Percentiles rank a stretch among this genome's conserved stretches.
Evolutionary conservation across 495 filamentous ascomycete species (phyloP).

Genomic region (Penicillium diatomitis): DNA sequence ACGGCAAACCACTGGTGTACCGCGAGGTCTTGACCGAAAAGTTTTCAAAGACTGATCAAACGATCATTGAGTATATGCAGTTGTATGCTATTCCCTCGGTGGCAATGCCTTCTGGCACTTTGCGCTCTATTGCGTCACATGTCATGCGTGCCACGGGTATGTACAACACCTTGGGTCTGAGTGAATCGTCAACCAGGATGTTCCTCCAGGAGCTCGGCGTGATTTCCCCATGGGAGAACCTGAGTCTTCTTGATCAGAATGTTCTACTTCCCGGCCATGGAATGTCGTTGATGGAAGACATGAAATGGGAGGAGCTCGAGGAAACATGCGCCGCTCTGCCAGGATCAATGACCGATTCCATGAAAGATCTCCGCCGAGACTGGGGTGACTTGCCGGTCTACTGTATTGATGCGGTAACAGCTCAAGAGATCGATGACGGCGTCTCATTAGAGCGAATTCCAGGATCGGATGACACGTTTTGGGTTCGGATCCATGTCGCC

Average conservation of each 20-base stretch:
- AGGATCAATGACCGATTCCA: conserved; percentile 28
- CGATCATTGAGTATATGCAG: conserved; percentile 63
- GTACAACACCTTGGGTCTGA: conserved; percentile 54
- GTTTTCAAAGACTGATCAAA: conserved; percentile 37
- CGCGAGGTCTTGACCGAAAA: conserved; percentile 26
- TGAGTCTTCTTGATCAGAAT: conserved; percentile 48
- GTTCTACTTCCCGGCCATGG: conserved; percentile 53
- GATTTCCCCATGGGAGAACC: conserved; percentile 72
- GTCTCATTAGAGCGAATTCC: conserved; percentile 64
- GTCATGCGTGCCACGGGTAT: conserved; percentile 63
- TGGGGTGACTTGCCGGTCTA: conserved; percentile 66
- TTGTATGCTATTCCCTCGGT: conserved; percentile 38
- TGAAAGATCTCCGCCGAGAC: conserved; percentile 56
- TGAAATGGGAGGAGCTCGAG: conserved; percentile 21
- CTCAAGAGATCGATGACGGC: conserved; percentile 83
- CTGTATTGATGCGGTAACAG: conserved; percentile 66
- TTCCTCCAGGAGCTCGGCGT: conserved; percentile 84
- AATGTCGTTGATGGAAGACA: conserved; percentile 24
- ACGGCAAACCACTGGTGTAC: conserved; percentile 30
- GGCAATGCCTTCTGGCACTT: conserved; percentile 43
- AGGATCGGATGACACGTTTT: conserved; percentile 47
- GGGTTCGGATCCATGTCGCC: conserved; percentile 88
- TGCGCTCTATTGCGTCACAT: conserved; percentile 55
- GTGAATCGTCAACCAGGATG: conserved; percentile 47
- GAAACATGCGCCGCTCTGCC: conserved; percentile 19